phyloP scores from a whole-genome alignment of 2,329 filamentous ascomycete genomes.

The Macrophomina pseudophaseolina region DNA sequence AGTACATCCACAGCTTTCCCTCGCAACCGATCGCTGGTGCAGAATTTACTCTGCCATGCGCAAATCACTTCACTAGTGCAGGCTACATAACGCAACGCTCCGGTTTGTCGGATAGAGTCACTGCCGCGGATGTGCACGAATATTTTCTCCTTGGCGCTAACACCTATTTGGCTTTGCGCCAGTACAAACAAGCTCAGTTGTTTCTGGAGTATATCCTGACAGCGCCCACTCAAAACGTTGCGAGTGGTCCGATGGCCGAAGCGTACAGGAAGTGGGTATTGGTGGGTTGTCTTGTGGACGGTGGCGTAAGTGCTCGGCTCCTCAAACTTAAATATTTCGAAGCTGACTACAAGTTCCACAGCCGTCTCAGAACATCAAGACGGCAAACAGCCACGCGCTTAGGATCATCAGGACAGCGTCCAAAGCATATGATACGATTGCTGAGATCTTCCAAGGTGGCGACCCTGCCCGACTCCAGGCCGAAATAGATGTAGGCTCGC shows the following conservation, averaged over 20 bases:
- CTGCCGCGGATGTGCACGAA: conserved; percentile 58
- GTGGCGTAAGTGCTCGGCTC: conserved; percentile 56
- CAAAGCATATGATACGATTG: conserved; percentile 74
- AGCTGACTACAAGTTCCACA: conserved; percentile 31
- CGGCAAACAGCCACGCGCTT: conserved; percentile 58
- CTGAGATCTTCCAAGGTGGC: conserved; percentile 68
- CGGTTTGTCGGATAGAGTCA: conserved; percentile 63
- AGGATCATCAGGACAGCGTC: conserved; percentile 64
- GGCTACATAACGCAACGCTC: conserved; percentile 66
- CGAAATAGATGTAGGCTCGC: conserved; percentile 65
- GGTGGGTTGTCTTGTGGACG: conserved; percentile 72
- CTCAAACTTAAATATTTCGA: too few species aligned
- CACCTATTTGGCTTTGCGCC: conserved; percentile 51
- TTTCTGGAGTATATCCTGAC: conserved; percentile 61
- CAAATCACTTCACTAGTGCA: conserved; percentile 50
- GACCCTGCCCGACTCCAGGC: conserved; percentile 64
- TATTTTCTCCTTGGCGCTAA: conserved; percentile 58
- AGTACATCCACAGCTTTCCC: conserved; percentile 70
- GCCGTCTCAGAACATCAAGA: conserved; percentile 60
- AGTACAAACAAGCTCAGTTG: conserved; percentile 50
- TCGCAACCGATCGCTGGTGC: conserved; percentile 38
- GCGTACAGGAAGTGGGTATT: conserved; percentile 93
- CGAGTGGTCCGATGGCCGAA: conserved; percentile 81
- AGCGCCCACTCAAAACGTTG: conserved; percentile 67
- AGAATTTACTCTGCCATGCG: conserved; percentile 47